Evolutionary conservation across 1,284 basidiomycete species (phyloP).

Genomic region (Golubevia pallescens): DNA sequence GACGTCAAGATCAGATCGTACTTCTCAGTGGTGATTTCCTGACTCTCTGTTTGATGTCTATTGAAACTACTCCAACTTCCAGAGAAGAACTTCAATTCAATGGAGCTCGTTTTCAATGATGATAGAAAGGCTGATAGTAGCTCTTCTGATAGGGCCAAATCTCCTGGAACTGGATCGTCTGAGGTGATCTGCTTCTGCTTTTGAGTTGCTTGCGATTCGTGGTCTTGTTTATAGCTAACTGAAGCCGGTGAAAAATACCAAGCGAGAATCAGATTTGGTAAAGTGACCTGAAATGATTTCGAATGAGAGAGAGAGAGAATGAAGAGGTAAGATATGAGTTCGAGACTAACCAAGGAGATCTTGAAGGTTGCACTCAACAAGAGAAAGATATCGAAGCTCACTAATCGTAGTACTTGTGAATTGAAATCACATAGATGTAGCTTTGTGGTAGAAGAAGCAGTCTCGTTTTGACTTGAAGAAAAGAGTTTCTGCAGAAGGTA

Average conservation of each 20-base stretch:
- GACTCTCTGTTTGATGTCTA: background rate
- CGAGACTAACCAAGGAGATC: no score
- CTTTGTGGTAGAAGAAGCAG: slow-evolving; percentile 3
- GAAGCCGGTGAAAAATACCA: slow-evolving; percentile 39
- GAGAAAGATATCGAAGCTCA: no score
- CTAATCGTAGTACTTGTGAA: slow-evolving; percentile 46
- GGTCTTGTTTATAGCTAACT: background rate
- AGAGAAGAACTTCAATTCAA: slow-evolving; percentile 38
- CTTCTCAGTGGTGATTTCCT: background rate
- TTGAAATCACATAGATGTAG: slow-evolving; percentile 59
- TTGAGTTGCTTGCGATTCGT: background rate
- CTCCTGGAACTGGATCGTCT: no score
- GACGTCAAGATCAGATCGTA: slow-evolving; percentile 44
- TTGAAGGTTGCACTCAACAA: no score
- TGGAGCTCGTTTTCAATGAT: slow-evolving; percentile 10
- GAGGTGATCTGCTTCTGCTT: background rate
- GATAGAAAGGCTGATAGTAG: slow-evolving; percentile 30
- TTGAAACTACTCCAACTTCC: slow-evolving; percentile 41
- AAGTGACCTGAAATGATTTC: slow-evolving; percentile 20
- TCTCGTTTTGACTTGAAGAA: background rate
- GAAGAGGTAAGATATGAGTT: no score
- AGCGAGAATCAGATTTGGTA: slow-evolving; percentile 51
- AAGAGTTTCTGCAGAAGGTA: slow-evolving; percentile 39
- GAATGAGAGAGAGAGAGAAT: no score
- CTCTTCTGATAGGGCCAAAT: slow-evolving; percentile 5